phyloP scores from a whole-genome alignment of 257 asterid species.

The Solanum arcanum region DNA sequence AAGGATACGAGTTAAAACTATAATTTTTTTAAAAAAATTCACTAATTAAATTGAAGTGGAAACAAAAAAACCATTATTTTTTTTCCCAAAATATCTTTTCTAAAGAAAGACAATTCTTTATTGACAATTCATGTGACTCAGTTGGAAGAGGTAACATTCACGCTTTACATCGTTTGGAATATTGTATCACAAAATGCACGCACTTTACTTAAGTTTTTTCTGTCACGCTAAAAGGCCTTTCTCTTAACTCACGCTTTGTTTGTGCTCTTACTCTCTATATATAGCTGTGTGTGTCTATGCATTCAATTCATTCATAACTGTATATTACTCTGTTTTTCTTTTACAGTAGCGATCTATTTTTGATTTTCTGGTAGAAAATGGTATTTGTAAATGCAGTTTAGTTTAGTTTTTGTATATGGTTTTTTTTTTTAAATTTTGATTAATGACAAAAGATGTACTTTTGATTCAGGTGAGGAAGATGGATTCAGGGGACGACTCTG shows the following conservation, averaged over 20 bases:
- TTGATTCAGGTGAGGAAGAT: not conserved
- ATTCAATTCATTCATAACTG: too few species aligned
- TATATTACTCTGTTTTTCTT: not conserved
- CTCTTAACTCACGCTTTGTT: not conserved
- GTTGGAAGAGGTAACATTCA: not conserved
- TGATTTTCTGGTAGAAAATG: not conserved
- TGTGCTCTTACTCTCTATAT: not conserved
- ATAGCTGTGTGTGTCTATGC: not conserved
- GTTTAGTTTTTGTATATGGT: not conserved
- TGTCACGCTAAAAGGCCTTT: not conserved
- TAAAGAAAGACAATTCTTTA: not conserved
- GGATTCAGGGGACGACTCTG: not conserved
- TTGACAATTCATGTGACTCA: not conserved
- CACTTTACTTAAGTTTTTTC: not conserved
- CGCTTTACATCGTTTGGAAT: not conserved
- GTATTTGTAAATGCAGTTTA: not conserved
- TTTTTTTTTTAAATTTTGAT: not conserved
- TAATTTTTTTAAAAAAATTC: not conserved
- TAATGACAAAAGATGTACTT: not conserved
- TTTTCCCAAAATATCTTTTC: not conserved
- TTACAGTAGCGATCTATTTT: not conserved
- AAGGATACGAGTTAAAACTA: not conserved
- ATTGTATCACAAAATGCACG: not conserved
- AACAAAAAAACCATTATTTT: too few species aligned
- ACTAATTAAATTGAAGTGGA: not conserved